phyloP scores from a whole-genome alignment of 2,329 filamentous ascomycete species.

The Domatiomyces catenatus region DNA sequence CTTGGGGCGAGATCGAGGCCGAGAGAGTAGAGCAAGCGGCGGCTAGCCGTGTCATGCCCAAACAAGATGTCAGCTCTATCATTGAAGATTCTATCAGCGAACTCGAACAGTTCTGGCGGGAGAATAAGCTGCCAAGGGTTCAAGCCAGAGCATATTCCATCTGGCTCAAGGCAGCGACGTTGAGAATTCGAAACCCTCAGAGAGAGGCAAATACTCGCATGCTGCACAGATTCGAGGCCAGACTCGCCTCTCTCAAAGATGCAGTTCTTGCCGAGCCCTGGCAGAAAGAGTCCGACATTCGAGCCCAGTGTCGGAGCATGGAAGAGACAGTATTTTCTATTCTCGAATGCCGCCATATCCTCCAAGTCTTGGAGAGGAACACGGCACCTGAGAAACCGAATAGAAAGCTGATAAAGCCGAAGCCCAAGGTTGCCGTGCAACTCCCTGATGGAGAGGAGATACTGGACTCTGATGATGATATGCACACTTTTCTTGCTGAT shows the following conservation, averaged over 20 bases:
- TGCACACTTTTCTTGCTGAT: slow-evolving; percentile 33
- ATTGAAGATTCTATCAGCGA: slow-evolving; percentile 40
- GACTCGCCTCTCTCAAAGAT: slow-evolving; percentile 40
- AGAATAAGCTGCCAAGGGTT: slow-evolving; percentile 41
- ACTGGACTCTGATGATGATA: slow-evolving; percentile 21
- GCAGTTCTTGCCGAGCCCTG: slow-evolving; percentile 41
- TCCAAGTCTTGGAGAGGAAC: slow-evolving; percentile 25
- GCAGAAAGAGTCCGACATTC: slow-evolving; percentile 37
- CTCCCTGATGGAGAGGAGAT: slow-evolving; percentile 33
- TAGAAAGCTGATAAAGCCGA: slow-evolving; percentile 3
- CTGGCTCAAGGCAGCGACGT: slow-evolving; percentile 44
- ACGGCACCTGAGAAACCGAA: slow-evolving; percentile 19
- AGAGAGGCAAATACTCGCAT: slow-evolving; percentile 31
- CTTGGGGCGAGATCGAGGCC: slow-evolving; percentile 46
- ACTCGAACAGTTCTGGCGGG: slow-evolving; percentile 42
- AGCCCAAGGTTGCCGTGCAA: not conserved
- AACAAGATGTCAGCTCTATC: slow-evolving; percentile 34
- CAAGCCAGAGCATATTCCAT: slow-evolving; percentile 42
- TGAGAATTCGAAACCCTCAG: slow-evolving; percentile 24
- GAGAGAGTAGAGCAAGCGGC: slow-evolving; percentile 30
- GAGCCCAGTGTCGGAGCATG: slow-evolving; percentile 41
- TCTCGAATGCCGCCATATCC: slow-evolving; percentile 29
- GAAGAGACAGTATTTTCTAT: slow-evolving; percentile 50
- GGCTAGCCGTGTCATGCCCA: slow-evolving; percentile 16
- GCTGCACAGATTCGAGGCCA: slow-evolving; percentile 31